These are phyloP conservation scores for Pythium dissotocum DNA, from an alignment of 352 stramenopile species.

Conservation along the genomic window DNA sequence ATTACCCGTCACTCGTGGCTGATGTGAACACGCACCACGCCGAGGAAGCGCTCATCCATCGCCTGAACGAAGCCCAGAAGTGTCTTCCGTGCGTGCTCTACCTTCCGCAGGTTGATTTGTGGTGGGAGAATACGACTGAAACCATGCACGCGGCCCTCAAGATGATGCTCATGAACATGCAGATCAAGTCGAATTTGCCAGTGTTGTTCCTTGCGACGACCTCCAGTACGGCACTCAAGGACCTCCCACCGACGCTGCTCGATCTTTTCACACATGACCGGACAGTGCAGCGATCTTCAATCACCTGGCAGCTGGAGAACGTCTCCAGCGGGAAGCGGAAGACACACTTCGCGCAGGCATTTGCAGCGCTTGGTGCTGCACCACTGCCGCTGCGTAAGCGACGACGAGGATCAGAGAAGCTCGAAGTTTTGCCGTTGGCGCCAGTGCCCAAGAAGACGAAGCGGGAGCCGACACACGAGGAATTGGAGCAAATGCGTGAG, in stretches of 20 bases:
- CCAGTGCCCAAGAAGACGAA: slow-evolving; percentile 41
- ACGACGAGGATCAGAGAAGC: slow-evolving; percentile 22
- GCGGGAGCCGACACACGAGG: slow-evolving; percentile 36
- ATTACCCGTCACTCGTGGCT: slow-evolving; percentile 76
- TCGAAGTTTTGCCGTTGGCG: slow-evolving; percentile 63
- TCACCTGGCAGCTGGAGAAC: slow-evolving; percentile 44
- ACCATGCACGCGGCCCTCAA: slow-evolving; percentile 76
- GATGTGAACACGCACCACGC: slow-evolving; percentile 63
- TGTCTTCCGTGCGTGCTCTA: slow-evolving; percentile 80
- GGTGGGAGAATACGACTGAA: slow-evolving; percentile 71
- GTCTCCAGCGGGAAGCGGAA: slow-evolving; percentile 34
- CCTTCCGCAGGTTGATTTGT: slow-evolving; percentile 74
- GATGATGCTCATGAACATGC: slow-evolving; percentile 81
- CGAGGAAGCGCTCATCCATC: slow-evolving; percentile 78
- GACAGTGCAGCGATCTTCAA: slow-evolving; percentile 41
- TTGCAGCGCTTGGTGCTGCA: slow-evolving; percentile 52
- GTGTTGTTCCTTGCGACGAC: slow-evolving; percentile 81
- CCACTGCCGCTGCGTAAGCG: slow-evolving; percentile 33
- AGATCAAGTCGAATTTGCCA: slow-evolving; percentile 64
- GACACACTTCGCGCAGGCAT: slow-evolving; percentile 66
- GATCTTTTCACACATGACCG: slow-evolving; percentile 58
- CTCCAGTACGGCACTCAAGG: slow-evolving; percentile 30
- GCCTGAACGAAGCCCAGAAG: slow-evolving; percentile 73
- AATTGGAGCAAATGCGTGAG: slow-evolving; percentile 53
- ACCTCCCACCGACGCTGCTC: slow-evolving; percentile 53